Conservation (phyloP, 2,329 filamentous ascomycete genomes). For the Fusarium agapanthi region DNA sequence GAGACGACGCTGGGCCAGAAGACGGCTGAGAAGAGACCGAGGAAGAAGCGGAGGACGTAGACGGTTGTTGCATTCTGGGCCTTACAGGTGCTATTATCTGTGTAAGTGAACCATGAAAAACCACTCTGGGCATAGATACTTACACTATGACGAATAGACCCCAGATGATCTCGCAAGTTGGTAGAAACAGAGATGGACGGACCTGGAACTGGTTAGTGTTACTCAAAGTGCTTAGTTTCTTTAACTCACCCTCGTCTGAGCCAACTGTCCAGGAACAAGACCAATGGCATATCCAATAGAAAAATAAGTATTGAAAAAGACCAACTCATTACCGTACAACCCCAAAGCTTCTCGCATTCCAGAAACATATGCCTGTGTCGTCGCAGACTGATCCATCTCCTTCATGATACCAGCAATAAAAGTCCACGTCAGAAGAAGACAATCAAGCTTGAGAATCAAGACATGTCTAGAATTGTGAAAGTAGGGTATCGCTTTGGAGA, state of each 20-base stretch:
- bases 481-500: conserved; percentile 30
- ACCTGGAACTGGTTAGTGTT: conserved; percentile 27
- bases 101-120: not conserved
- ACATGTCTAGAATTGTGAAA: conserved; percentile 47
- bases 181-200: conserved; percentile 52
- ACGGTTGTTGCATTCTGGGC: conserved; percentile 50
- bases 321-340: conserved; percentile 63
- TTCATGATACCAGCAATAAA: conserved; percentile 50
- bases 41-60: conserved; percentile 54
- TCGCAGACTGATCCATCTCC: conserved; percentile 50
- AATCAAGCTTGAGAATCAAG: conserved; percentile 47
- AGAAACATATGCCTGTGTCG: conserved; percentile 49
- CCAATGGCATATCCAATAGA: conserved; percentile 68
- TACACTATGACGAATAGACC: conserved; percentile 42
- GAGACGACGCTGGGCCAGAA: conserved; percentile 51
- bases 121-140: not conserved
- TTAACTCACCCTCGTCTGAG: conserved; percentile 46
- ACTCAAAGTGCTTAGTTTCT: fast-evolving
- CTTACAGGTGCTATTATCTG: conserved; percentile 36
- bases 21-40: conserved; percentile 51
- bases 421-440: conserved; percentile 48
- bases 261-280: conserved; percentile 50
- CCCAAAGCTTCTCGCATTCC: conserved; percentile 45
- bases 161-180: conserved; percentile 49
- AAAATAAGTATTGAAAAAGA: conserved; percentile 62